phyloP scores from a whole-genome alignment of 257 asterid species.

The Solanum chiquidenum region DNA sequence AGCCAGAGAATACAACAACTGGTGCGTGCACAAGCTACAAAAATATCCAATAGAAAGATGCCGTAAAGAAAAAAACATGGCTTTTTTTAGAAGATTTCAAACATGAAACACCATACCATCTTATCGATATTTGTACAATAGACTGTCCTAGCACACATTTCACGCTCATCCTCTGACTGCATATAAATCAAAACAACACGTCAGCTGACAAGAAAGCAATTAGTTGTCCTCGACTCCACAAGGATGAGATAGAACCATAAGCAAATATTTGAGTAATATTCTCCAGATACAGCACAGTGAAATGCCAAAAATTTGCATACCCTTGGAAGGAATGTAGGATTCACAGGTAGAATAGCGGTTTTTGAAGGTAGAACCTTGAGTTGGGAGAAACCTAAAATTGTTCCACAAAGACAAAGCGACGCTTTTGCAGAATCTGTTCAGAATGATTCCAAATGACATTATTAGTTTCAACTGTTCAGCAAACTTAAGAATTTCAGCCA shows the following conservation, averaged over 20 bases:
- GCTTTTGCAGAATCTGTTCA: constrained; percentile 69
- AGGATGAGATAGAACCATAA: background rate
- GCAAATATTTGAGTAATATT: background rate
- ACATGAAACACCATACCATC: constrained; percentile 33
- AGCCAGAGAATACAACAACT: background rate
- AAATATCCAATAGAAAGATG: background rate
- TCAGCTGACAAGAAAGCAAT: background rate
- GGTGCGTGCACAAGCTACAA: background rate
- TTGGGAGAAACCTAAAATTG: constrained; percentile 62
- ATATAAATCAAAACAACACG: background rate
- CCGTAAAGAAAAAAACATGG: background rate
- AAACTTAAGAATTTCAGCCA: background rate
- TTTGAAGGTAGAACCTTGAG: constrained; percentile 89
- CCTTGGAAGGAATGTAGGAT: constrained; percentile 94
- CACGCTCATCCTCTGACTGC: constrained; percentile 90
- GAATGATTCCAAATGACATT: background rate
- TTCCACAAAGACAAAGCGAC: constrained; percentile 60
- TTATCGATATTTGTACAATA: constrained; percentile 94
- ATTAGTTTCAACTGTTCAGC: background rate
- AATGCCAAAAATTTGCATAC: constrained; percentile 24
- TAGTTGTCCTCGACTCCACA: background rate
- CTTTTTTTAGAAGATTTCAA: background rate
- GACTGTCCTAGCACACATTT: constrained; percentile 97
- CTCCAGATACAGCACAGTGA: background rate
- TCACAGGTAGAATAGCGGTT: constrained; percentile 95